Conservation (phyloP, 306 rosid genomes). For the Mucuna pruriens region DNA sequence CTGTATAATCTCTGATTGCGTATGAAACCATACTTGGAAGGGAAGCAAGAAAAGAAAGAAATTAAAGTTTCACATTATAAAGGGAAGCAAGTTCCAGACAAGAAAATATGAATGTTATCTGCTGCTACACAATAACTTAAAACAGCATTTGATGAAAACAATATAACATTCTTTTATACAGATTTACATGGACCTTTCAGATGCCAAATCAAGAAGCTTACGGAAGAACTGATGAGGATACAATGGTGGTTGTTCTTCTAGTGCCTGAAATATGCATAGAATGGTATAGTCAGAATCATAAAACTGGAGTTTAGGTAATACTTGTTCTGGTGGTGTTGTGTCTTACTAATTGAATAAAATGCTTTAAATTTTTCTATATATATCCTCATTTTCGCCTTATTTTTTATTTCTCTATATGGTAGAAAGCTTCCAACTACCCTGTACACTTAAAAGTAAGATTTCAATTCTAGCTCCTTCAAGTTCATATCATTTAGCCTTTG, state of each 20-base stretch:
- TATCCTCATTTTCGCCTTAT: conserved; percentile 1
- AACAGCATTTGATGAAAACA: conserved; percentile 27
- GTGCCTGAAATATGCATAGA: conserved; percentile 68
- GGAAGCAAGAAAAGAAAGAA: background rate
- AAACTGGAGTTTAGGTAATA: background rate
- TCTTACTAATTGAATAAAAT: conserved; percentile 1
- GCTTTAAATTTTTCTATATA: background rate
- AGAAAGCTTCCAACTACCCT: background rate
- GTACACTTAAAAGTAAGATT: background rate
- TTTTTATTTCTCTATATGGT: conserved; percentile 6
- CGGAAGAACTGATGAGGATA: conserved; percentile 92
- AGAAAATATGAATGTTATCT: conserved; percentile 8
- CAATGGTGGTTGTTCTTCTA: conserved; percentile 79
- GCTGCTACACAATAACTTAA: conserved; percentile 10
- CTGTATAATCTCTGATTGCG: background rate
- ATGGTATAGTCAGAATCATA: conserved; percentile 27
- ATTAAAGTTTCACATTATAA: conserved; percentile 8
- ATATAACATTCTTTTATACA: background rate
- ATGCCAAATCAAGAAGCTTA: conserved; percentile 78
- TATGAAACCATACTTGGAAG: background rate
- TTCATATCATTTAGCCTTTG: conserved; percentile 17
- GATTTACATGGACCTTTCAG: conserved; percentile 58
- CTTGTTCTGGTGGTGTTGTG: background rate
- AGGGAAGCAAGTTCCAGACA: conserved; percentile 1
- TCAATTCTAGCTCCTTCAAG: background rate